A percentile compares a stretch with the other conserved stretches of the same genome.
Conservation (phyloP, 2,329 filamentous ascomycete species). For the Lachnellula occidentalis region DNA sequence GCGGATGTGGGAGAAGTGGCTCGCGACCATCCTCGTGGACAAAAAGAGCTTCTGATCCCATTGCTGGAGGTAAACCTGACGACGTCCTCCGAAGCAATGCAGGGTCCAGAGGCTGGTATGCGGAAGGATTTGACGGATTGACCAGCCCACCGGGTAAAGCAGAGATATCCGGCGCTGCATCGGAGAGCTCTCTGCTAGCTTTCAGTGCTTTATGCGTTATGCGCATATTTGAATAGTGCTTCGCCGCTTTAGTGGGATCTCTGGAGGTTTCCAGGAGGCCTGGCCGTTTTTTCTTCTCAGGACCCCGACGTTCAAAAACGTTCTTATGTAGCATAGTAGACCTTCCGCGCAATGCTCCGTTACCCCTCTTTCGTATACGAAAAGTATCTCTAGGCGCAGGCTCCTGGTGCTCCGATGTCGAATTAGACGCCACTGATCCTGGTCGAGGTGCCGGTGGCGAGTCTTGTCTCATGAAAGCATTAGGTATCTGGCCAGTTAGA, state of each 20-base stretch:
- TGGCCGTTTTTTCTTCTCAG: slow-evolving; percentile 9
- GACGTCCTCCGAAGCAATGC: slow-evolving; percentile 10
- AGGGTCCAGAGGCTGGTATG: slow-evolving; percentile 15
- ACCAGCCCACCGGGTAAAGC: slow-evolving; percentile 23
- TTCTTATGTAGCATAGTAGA: slow-evolving; percentile 14
- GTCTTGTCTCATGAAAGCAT: neutral
- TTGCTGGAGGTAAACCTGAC: neutral
- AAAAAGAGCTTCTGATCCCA: slow-evolving; percentile 6
- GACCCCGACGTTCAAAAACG: slow-evolving; percentile 18
- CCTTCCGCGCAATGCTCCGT: slow-evolving; percentile 20
- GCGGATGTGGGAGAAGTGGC: neutral
- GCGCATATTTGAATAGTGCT: slow-evolving; percentile 36
- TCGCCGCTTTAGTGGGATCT: slow-evolving; percentile 38
- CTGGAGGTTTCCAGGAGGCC: slow-evolving; percentile 25
- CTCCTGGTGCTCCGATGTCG: slow-evolving; percentile 1
- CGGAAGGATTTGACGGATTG: slow-evolving; percentile 17
- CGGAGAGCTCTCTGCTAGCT: slow-evolving; percentile 39
- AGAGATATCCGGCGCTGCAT: slow-evolving; percentile 36
- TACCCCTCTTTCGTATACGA: slow-evolving; percentile 4
- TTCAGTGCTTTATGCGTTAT: slow-evolving; percentile 38
- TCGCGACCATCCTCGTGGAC: neutral
- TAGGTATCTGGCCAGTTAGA: neutral
- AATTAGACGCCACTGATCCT: slow-evolving; percentile 8
- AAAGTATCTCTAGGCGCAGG: neutral
- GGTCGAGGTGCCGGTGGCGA: neutral